Conservation (phyloP, 192 early-diverging fungal genomes). For the Backusella mclennaniae region DNA sequence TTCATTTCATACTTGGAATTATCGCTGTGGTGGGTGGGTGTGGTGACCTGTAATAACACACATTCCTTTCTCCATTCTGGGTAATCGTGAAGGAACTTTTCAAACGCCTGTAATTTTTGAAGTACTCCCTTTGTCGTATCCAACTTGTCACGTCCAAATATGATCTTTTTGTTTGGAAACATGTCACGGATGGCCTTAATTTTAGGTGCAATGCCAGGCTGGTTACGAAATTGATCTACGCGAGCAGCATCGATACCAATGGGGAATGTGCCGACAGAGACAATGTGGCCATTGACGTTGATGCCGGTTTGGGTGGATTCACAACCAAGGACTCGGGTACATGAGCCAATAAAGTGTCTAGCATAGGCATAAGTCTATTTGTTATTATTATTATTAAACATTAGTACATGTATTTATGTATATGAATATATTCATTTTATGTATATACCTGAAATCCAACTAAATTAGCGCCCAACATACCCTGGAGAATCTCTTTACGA, state of each 20-base stretch:
- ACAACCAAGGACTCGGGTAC: constrained; percentile 90
- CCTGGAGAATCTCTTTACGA: constrained; percentile 81
- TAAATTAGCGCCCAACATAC: constrained; percentile 88
- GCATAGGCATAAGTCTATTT: constrained; percentile 87
- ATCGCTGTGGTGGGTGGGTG: constrained; percentile 67
- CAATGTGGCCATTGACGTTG: constrained; percentile 77
- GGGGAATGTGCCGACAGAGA: constrained; percentile 90
- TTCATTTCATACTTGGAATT: constrained; percentile 76
- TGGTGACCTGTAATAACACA: constrained; percentile 94
- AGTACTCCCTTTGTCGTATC: constrained; percentile 93
- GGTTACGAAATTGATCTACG: constrained; percentile 63
- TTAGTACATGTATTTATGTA: neutral
- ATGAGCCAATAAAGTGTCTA: constrained; percentile 88
- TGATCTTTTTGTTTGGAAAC: constrained; percentile 89
- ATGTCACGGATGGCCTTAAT: constrained; percentile 79
- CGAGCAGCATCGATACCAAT: constrained; percentile 93
- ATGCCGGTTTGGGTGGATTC: constrained; percentile 93
- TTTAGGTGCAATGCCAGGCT: constrained; percentile 69
- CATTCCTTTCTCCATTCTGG: constrained; percentile 93
- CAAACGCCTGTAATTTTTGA: constrained; percentile 93
- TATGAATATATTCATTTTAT: neutral
- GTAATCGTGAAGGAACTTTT: constrained; percentile 83
- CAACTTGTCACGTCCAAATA: constrained; percentile 93
- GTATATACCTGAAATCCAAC: constrained; percentile 84
- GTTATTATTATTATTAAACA: neutral